phyloP scores from a whole-genome alignment of 495 filamentous ascomycete genomes.

The Talaromyces thailandensis region DNA sequence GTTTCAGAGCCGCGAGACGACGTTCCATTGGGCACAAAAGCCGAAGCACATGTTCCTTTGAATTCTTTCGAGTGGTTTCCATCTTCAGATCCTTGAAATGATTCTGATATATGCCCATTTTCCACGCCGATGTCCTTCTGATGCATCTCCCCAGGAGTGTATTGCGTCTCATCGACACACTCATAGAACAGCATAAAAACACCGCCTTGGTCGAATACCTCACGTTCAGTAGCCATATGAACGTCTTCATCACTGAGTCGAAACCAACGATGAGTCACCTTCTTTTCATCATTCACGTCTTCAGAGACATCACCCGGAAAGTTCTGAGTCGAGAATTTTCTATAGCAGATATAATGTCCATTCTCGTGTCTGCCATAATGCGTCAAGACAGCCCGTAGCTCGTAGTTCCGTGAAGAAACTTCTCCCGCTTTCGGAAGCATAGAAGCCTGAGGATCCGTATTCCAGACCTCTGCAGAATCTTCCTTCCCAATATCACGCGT shows the following conservation, averaged over 20 bases:
- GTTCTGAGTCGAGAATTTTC: conserved; percentile 45
- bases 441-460: conserved; percentile 50
- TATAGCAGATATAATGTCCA: conserved; percentile 90
- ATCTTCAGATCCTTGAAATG: neutral
- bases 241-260: conserved; percentile 81
- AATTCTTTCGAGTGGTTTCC: neutral
- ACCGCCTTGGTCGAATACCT: conserved; percentile 68
- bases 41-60: neutral
- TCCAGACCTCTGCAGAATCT: conserved; percentile 52
- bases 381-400: conserved; percentile 75
- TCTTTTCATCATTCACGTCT: conserved; percentile 27
- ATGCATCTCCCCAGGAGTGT: neutral
- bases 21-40: neutral
- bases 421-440: conserved; percentile 49
- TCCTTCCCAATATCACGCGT: conserved; percentile 18
- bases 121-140: neutral
- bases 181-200: conserved; percentile 99
- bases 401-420: conserved; percentile 51
- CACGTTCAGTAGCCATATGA: conserved; percentile 57
- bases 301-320: conserved; percentile 30
- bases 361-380: conserved; percentile 90
- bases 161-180: conserved; percentile 15
- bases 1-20: neutral
- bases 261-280: conserved; percentile 58
- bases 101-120: neutral